Percentiles rank a stretch among this genome's conserved stretches.
Evolutionary conservation across 257 asterid genomes (phyloP).

Genomic region (Vinca minor): DNA sequence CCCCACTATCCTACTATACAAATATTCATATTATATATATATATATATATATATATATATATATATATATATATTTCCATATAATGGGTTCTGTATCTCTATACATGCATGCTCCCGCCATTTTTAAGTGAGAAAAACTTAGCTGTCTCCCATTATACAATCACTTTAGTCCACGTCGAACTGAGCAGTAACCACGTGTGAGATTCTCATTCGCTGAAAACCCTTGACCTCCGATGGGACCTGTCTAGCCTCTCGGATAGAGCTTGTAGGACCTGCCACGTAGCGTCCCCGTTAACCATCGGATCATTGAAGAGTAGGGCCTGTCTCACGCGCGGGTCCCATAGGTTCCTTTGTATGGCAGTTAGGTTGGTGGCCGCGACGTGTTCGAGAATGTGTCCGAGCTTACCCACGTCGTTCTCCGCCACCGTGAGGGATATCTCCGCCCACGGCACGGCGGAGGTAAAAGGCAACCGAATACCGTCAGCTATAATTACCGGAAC

Average conservation of each 20-base stretch:
- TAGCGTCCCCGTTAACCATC: conserved; percentile 65
- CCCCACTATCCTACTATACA: background rate
- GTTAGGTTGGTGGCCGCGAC: conserved; percentile 60
- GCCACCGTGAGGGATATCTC: conserved; percentile 62
- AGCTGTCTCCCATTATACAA: conserved; percentile 67
- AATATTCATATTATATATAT: background rate
- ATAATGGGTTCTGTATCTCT: no score
- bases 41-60: background rate
- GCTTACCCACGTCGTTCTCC: conserved; percentile 56
- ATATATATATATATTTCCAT: no score
- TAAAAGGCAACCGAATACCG: conserved; percentile 60
- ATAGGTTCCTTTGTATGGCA: conserved; percentile 43
- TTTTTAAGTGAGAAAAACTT: conserved; percentile 9
- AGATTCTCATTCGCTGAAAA: conserved; percentile 13
- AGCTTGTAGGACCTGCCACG: conserved; percentile 57
- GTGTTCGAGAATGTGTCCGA: conserved; percentile 53
- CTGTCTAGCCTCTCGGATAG: conserved; percentile 32
- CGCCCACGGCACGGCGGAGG: conserved; percentile 69
- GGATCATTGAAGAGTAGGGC: conserved; percentile 52
- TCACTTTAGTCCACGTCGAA: conserved; percentile 20
- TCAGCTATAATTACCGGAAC: conserved; percentile 85
- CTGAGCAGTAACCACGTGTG: conserved; percentile 26
- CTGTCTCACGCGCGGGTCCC: conserved; percentile 44
- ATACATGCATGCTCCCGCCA: no score
- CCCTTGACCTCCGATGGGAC: conserved; percentile 41